Conservation (phyloP, 1,139 yeast species). For the Hemisphaericaspora lyxosophila region DNA sequence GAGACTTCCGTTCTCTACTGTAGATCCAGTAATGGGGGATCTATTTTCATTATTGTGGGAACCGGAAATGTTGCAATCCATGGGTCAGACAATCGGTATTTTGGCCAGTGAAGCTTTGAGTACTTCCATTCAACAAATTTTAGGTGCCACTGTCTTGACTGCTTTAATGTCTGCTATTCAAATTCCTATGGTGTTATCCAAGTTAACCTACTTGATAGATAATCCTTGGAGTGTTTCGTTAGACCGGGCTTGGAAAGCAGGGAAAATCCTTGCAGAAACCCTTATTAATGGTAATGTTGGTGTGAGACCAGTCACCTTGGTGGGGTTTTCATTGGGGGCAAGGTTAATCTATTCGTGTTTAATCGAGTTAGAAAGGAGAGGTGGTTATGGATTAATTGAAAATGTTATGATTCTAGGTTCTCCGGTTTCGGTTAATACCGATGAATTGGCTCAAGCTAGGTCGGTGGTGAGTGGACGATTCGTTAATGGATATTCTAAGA, state of each 20-base stretch:
- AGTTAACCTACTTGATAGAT: constrained; percentile 84
- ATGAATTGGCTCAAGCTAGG: constrained; percentile 76
- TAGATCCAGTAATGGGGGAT: constrained; percentile 98
- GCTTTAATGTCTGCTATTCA: constrained; percentile 96
- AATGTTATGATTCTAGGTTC: constrained; percentile 87
- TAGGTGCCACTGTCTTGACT: constrained; percentile 89
- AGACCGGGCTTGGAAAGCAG: constrained; percentile 98
- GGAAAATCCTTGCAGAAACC: constrained; percentile 87
- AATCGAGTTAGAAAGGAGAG: constrained; percentile 78
- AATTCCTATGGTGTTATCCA: constrained; percentile 87
- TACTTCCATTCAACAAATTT: constrained; percentile 89
- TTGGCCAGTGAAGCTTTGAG: constrained; percentile 92
- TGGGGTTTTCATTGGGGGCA: constrained; percentile 94
- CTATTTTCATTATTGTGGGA: constrained; percentile 92
- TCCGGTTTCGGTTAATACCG: constrained; percentile 78
- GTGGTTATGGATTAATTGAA: constrained; percentile 86
- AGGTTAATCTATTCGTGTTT: constrained; percentile 90
- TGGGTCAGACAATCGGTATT: constrained; percentile 93
- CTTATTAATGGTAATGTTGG: constrained; percentile 85
- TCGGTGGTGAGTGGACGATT: constrained; percentile 89
- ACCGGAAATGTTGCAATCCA: constrained; percentile 93
- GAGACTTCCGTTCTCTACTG: constrained; percentile 90
- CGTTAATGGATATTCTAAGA: constrained; percentile 85
- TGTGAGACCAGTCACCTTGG: constrained; percentile 85
- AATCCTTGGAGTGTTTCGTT: constrained; percentile 98